Evolutionary conservation across 139 green algal species (phyloP).

Genomic region (Coelastrella sp.): DNA sequence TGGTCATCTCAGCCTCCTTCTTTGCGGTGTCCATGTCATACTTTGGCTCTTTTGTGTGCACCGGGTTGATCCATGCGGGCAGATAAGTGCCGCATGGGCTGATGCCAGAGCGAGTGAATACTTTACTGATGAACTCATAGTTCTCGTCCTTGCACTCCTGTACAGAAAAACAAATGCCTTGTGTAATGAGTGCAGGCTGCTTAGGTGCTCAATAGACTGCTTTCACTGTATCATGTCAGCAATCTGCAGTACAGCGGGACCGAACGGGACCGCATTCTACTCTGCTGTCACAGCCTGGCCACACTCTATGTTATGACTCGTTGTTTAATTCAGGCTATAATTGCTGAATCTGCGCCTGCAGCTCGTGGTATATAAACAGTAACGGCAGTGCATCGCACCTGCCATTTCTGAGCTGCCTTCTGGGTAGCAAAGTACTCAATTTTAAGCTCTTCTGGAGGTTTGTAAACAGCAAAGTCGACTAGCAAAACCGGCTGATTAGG

Average conservation of each 20-base stretch:
- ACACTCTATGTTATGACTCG: no score
- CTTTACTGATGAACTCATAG: conserved; percentile 57
- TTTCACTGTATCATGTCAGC: no score
- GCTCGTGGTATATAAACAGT: no score
- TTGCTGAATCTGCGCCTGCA: no score
- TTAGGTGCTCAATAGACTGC: no score
- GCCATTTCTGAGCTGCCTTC: conserved; percentile 37
- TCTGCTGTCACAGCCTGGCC: no score
- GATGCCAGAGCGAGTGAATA: conserved; percentile 56
- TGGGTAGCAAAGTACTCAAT: conserved; percentile 43
- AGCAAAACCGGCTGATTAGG: conserved; percentile 68
- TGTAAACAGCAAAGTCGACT: conserved; percentile 78
- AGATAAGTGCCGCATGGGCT: conserved; percentile 59
- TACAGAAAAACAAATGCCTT: no score
- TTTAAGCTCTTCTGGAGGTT: conserved; percentile 48
- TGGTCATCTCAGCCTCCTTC: conserved; percentile 82
- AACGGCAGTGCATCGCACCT: conserved; percentile 37
- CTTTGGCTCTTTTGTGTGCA: conserved; percentile 57
- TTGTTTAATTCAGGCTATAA: no score
- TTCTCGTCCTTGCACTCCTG: conserved; percentile 48
- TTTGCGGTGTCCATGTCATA: conserved; percentile 70
- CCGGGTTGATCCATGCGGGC: conserved; percentile 64
- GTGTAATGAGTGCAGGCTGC: no score
- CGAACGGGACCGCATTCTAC: no score
- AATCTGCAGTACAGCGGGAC: no score